phyloP scores from a whole-genome alignment of 2,329 filamentous ascomycete genomes.

The Colletotrichum liriopes region DNA sequence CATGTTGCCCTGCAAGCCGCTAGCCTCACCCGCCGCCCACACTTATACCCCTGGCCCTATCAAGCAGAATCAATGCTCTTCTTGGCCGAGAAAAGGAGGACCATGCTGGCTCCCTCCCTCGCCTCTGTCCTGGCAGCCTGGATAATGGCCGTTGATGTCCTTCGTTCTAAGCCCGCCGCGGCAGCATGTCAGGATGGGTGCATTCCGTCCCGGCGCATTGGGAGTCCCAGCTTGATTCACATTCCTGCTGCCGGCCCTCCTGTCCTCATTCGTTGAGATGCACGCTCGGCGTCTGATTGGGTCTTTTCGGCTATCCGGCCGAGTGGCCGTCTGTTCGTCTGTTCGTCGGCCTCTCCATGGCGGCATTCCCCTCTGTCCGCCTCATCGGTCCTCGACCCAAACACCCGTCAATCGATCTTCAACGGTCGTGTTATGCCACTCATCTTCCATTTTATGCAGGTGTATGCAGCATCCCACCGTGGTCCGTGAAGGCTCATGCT shows the following conservation, averaged over 20 bases:
- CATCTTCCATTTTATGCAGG: conserved; percentile 2
- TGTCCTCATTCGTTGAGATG: conserved; percentile 27
- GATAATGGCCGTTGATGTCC: not conserved
- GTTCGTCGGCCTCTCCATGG: conserved; percentile 11
- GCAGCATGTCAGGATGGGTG: conserved; percentile 11
- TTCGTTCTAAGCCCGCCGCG: not conserved
- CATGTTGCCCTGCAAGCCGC: conserved; percentile 10
- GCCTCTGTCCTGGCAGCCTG: not conserved
- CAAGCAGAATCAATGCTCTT: conserved; percentile 5
- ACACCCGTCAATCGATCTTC: conserved; percentile 10
- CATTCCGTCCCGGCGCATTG: conserved; percentile 28
- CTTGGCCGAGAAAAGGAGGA: conserved; percentile 9
- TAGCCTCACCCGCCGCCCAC: conserved; percentile 5
- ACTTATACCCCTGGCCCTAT: conserved; percentile 6
- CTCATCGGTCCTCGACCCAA: conserved; percentile 2
- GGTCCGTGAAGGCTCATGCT: conserved; percentile 7
- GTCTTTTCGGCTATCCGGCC: conserved; percentile 33
- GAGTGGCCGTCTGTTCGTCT: conserved; percentile 12
- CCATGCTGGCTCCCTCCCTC: conserved; percentile 13
- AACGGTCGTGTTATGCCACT: conserved; percentile 12
- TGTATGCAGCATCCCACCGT: conserved; percentile 6
- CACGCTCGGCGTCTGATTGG: conserved; percentile 28
- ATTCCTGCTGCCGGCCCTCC: conserved; percentile 20
- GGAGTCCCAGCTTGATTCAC: conserved; percentile 27
- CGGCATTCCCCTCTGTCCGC: conserved; percentile 5